Percentiles rank a stretch among this genome's conserved stretches.
Evolutionary conservation across 768 basidiomycete genomes (phyloP).

Genomic region (Chalciporus pseudorubinellus): DNA sequence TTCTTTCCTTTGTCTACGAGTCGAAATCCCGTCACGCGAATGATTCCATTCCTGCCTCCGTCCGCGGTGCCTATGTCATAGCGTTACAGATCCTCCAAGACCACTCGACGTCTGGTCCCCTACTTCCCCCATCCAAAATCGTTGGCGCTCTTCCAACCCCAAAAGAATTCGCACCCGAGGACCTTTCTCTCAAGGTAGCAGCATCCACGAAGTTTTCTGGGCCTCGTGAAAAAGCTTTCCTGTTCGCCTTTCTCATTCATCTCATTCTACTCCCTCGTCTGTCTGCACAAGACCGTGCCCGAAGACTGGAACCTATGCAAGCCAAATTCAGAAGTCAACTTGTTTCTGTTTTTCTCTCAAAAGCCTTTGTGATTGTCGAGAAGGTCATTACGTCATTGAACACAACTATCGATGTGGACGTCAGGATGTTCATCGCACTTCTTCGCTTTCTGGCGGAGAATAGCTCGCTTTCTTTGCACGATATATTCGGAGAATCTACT

Average conservation of each 20-base stretch:
- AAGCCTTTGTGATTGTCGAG: slow-evolving; percentile 34
- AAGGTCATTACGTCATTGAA: slow-evolving; percentile 17
- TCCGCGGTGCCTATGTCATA: slow-evolving; percentile 6
- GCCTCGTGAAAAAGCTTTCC: slow-evolving; percentile 18
- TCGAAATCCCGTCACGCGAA: slow-evolving; percentile 26
- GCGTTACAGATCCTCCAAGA: slow-evolving; percentile 15
- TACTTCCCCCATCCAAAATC: not conserved
- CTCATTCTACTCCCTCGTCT: slow-evolving; percentile 36
- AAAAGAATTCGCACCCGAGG: not conserved
- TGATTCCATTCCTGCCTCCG: slow-evolving; percentile 12
- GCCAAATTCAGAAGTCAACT: slow-evolving; percentile 33
- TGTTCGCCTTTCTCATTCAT: slow-evolving; percentile 41
- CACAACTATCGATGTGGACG: slow-evolving; percentile 49
- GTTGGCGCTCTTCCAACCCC: not conserved
- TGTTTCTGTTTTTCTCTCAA: slow-evolving; percentile 39
- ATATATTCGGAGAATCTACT: slow-evolving; percentile 32
- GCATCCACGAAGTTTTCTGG: slow-evolving; percentile 1
- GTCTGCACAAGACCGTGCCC: slow-evolving; percentile 41
- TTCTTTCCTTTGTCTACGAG: slow-evolving; percentile 58
- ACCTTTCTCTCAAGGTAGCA: slow-evolving; percentile 13
- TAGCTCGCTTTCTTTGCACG: slow-evolving; percentile 14
- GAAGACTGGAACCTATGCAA: slow-evolving; percentile 26
- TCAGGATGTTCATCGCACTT: slow-evolving; percentile 47
- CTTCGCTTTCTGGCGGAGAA: slow-evolving; percentile 36
- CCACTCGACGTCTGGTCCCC: not conserved